These are phyloP conservation scores for Stephania japonica DNA, from an alignment of 164 flowering plant genomes.

Conservation along the genomic window DNA sequence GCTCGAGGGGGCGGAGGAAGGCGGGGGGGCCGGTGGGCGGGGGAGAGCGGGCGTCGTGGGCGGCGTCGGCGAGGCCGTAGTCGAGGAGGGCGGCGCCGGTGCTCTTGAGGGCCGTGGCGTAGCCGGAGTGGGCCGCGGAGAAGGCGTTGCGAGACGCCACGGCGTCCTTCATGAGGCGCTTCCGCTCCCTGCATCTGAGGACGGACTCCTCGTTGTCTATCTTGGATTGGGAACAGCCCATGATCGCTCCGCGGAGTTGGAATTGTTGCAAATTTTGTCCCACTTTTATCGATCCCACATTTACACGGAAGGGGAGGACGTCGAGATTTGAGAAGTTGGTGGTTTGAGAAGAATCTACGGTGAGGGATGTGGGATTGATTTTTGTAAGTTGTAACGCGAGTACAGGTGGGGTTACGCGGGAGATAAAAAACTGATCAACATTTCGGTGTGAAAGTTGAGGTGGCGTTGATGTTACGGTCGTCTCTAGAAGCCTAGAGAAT, in stretches of 20 bases:
- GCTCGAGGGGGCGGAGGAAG: neutral
- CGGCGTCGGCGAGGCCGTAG: conserved; percentile 55
- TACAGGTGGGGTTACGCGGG: no score
- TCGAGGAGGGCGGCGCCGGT: conserved; percentile 81
- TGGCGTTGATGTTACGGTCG: no score
- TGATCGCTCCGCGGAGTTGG: neutral
- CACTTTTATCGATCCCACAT: no score
- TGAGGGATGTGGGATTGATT: no score
- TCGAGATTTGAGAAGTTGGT: no score
- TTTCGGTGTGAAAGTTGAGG: no score
- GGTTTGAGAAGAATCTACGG: no score
- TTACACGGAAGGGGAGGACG: no score
- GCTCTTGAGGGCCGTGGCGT: conserved; percentile 50
- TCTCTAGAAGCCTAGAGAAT: no score
- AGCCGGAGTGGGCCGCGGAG: conserved; percentile 62
- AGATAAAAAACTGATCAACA: no score
- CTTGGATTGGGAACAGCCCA: conserved; percentile 92
- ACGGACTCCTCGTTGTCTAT: conserved; percentile 90
- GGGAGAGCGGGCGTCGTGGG: conserved; percentile 4
- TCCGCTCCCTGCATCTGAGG: conserved; percentile 65
- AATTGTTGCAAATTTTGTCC: no score
- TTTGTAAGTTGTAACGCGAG: no score
- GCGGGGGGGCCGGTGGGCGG: neutral
- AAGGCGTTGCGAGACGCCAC: conserved; percentile 59
- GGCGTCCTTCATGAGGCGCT: conserved; percentile 57